A percentile compares a stretch with the other conserved stretches of the same genome.
Evolutionary conservation across 371 early-diverging fungal genomes (phyloP).

Genomic region (Syncephalis fuscata): DNA sequence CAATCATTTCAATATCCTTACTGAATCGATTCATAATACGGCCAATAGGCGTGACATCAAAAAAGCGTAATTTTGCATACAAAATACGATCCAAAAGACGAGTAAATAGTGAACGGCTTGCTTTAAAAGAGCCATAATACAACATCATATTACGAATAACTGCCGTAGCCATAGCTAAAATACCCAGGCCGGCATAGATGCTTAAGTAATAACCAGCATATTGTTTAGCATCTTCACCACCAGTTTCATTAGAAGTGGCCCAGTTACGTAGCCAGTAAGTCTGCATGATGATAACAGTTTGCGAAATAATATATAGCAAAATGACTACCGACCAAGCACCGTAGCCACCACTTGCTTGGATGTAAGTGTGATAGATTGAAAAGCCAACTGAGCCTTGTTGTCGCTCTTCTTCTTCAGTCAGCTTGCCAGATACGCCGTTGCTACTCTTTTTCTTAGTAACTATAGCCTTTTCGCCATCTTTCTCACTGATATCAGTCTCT

Average conservation of each 20-base stretch:
- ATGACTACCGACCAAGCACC: slow-evolving; percentile 27
- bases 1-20: slow-evolving; percentile 58
- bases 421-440: slow-evolving; percentile 15
- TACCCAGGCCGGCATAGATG: slow-evolving; percentile 5
- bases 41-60: slow-evolving; percentile 78
- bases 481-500: not conserved
- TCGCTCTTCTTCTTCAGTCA: slow-evolving; percentile 46
- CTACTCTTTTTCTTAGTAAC: slow-evolving; percentile 4
- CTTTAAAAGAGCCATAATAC: slow-evolving; percentile 22
- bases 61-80: slow-evolving; percentile 55
- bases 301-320: slow-evolving; percentile 26
- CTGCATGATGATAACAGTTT: slow-evolving; percentile 21
- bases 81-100: slow-evolving; percentile 28
- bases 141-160: slow-evolving; percentile 2
- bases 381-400: slow-evolving; percentile 40
- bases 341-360: slow-evolving; percentile 42
- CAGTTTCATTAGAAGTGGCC: slow-evolving; percentile 8
- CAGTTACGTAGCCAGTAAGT: slow-evolving; percentile 9
- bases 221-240: slow-evolving; percentile 3
- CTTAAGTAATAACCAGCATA: slow-evolving; percentile 3
- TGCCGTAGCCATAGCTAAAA: not conserved
- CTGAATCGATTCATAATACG: slow-evolving; percentile 63
- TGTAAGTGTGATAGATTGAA: slow-evolving; percentile 39
- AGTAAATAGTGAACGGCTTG: slow-evolving; percentile 25
- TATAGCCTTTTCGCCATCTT: slow-evolving; percentile 7